These are phyloP conservation scores for Cryptococcus maquisensis DNA, from an alignment of 1,284 basidiomycete genomes.

Conservation along the genomic window DNA sequence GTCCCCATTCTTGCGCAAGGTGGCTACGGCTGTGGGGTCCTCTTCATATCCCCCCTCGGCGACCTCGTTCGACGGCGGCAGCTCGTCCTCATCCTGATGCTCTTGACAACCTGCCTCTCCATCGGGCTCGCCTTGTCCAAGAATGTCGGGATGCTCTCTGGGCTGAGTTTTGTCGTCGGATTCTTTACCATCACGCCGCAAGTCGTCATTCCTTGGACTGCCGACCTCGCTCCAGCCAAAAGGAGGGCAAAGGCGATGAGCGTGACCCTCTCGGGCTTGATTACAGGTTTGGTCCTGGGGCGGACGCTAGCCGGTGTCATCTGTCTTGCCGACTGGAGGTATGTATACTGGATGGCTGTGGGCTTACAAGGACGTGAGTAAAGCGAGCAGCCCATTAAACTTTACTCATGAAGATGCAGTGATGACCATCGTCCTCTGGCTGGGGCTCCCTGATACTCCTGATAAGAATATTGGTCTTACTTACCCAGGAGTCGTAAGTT, in stretches of 20 bases:
- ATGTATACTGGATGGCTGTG: conserved; percentile 64
- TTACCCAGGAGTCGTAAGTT: conserved; percentile 56
- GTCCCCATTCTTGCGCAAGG: conserved; percentile 56
- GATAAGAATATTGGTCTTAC: conserved; percentile 56
- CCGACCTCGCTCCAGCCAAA: conserved; percentile 61
- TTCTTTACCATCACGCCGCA: conserved; percentile 53
- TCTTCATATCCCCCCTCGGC: conserved; percentile 62
- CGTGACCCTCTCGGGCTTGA: conserved; percentile 63
- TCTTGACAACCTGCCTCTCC: conserved; percentile 54
- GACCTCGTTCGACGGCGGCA: conserved; percentile 61
- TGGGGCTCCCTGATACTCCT: conserved; percentile 65
- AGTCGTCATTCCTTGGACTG: conserved; percentile 60
- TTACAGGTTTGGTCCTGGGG: conserved; percentile 66
- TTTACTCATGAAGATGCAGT: conserved; percentile 18
- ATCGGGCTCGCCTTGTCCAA: conserved; percentile 58
- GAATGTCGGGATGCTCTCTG: conserved; percentile 56
- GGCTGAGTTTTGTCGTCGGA: conserved; percentile 58
- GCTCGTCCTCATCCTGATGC: conserved; percentile 54
- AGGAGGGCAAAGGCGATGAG: conserved; percentile 62
- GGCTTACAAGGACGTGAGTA: conserved; percentile 50
- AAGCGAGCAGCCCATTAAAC: not conserved
- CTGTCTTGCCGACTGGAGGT: conserved; percentile 59
- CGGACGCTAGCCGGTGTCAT: conserved; percentile 65
- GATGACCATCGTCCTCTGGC: conserved; percentile 57
- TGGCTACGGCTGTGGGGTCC: conserved; percentile 54